Percentiles rank a stretch among this genome's conserved stretches.
These are phyloP conservation scores for Epichloe coenophiala DNA, from an alignment of 2,329 filamentous ascomycete species.

Conservation along the genomic window DNA sequence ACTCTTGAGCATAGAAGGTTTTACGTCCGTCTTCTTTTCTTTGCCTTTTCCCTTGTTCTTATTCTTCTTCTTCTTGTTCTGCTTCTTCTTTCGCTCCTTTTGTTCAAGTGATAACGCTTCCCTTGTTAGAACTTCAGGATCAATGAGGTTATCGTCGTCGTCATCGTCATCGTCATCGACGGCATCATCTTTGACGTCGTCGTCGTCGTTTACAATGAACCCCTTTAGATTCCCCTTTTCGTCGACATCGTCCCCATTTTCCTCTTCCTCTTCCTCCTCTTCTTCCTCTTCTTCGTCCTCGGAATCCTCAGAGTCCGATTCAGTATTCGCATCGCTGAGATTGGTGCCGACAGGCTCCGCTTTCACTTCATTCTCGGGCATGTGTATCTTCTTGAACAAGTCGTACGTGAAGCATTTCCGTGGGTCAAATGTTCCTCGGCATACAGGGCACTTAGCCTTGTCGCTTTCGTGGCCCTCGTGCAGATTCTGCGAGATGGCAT, in stretches of 20 bases:
- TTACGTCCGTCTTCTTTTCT: constrained; percentile 29
- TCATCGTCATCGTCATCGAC: constrained; percentile 14
- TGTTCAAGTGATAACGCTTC: constrained; percentile 5
- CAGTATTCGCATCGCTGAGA: constrained; percentile 17
- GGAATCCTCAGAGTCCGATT: constrained; percentile 13
- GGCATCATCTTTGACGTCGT: constrained; percentile 20
- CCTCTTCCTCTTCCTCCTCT: constrained; percentile 9
- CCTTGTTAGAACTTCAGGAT: constrained; percentile 5
- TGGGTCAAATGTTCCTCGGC: constrained; percentile 52
- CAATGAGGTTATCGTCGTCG: constrained; percentile 8
- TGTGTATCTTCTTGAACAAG: constrained; percentile 61
- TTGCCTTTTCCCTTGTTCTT: constrained; percentile 24
- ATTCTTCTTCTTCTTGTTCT: constrained; percentile 9
- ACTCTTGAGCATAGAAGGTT: constrained; percentile 42
- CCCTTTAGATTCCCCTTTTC: constrained; percentile 21
- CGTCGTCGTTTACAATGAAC: constrained; percentile 19
- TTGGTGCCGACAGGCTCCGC: constrained; percentile 24
- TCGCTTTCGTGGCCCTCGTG: constrained; percentile 45
- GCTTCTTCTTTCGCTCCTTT: constrained; percentile 5
- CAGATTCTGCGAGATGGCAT: constrained; percentile 36
- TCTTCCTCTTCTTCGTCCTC: constrained; percentile 4
- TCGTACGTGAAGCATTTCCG: constrained; percentile 60
- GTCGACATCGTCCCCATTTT: constrained; percentile 18
- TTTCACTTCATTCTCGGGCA: constrained; percentile 36
- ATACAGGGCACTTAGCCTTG: constrained; percentile 59